Percentiles rank a stretch among this genome's conserved stretches.
Evolutionary conservation across 371 early-diverging fungal genomes (phyloP).

Genomic region (Caulochytrium protostelioides): DNA sequence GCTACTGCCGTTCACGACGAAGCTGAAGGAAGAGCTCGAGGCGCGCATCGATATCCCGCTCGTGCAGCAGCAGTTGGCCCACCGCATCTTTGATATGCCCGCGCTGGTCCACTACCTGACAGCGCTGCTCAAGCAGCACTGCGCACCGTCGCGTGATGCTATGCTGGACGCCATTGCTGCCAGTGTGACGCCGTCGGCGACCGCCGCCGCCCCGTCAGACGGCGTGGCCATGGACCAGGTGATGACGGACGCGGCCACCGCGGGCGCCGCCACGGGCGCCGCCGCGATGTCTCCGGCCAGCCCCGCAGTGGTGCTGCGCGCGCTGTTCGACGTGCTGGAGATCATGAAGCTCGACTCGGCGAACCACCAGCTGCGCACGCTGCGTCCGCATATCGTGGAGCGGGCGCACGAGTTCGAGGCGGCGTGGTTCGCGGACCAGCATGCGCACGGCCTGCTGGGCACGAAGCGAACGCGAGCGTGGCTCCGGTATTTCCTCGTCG

Average conservation of each 20-base stretch:
- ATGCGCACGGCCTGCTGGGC: too few relatives aligned
- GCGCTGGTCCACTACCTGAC: slow-evolving; percentile 15
- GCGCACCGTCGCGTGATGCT: slow-evolving; percentile 24
- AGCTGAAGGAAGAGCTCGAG: slow-evolving; percentile 23
- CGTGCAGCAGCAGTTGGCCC: slow-evolving; percentile 31
- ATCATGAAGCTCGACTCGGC: slow-evolving; percentile 50
- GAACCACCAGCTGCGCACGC: slow-evolving; percentile 36
- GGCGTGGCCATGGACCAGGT: too few relatives aligned
- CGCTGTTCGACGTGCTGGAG: slow-evolving; percentile 45
- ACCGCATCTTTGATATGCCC: slow-evolving; percentile 17
- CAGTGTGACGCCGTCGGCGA: too few relatives aligned
- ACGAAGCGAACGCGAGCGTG: too few relatives aligned
- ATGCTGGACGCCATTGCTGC: slow-evolving; percentile 20
- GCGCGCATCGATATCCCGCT: slow-evolving; percentile 25
- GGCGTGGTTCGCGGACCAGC: slow-evolving; percentile 33
- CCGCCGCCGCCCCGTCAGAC: too few relatives aligned
- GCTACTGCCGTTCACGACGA: slow-evolving; percentile 27
- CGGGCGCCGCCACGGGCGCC: too few relatives aligned
- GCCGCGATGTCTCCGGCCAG: too few relatives aligned
- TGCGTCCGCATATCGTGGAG: slow-evolving; percentile 34
- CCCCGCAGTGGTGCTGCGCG: too few relatives aligned
- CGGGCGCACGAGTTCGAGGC: slow-evolving; percentile 33
- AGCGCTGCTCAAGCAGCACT: slow-evolving; percentile 17
- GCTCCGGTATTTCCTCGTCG: too few relatives aligned
- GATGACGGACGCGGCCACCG: too few relatives aligned